A percentile compares a stretch with the other conserved stretches of the same genome.
phyloP scores from a whole-genome alignment of 2,329 filamentous ascomycete species.

The Catunica adiposa region DNA sequence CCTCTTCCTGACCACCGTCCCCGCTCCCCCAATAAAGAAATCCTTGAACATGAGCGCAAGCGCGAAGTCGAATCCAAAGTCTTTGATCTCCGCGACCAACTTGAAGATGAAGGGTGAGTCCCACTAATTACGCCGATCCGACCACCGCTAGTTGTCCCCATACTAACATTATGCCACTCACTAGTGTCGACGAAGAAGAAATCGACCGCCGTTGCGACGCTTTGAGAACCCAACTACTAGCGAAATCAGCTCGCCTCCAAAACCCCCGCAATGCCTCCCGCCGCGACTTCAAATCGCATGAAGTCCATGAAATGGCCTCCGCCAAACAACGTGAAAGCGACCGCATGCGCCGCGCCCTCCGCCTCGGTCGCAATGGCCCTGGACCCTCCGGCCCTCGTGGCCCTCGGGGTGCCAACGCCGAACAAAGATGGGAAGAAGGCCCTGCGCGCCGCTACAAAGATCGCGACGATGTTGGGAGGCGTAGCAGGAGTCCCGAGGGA shows the following conservation, averaged over 20 bases:
- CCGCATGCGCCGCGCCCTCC: conserved; percentile 66
- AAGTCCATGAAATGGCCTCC: conserved; percentile 89
- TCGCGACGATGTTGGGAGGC: conserved; percentile 7
- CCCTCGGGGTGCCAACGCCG: not conserved
- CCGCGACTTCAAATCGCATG: conserved; percentile 71
- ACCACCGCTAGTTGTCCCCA: not conserved
- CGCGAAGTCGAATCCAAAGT: conserved; percentile 86
- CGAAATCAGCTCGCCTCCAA: conserved; percentile 21
- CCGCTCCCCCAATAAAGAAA: conserved; percentile 76
- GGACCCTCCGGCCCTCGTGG: not conserved
- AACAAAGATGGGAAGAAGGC: not conserved
- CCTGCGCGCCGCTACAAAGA: conserved; percentile 9
- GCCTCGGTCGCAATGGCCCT: conserved; percentile 3
- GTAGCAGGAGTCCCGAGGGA: not conserved
- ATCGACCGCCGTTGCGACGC: conserved; percentile 51
- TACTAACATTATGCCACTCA: not conserved
- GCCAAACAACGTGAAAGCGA: conserved; percentile 96
- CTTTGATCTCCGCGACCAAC: conserved; percentile 69
- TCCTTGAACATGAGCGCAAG: conserved; percentile 85
- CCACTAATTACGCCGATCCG: too few relatives aligned
- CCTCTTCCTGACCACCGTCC: conserved; percentile 56
- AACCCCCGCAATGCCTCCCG: conserved; percentile 24
- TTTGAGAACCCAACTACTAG: conserved; percentile 26
- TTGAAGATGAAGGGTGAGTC: conserved; percentile 74
- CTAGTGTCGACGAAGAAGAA: conserved; percentile 67